Evolutionary conservation across 1,284 basidiomycete species (phyloP).

Genomic region (Cronartium ribicola): DNA sequence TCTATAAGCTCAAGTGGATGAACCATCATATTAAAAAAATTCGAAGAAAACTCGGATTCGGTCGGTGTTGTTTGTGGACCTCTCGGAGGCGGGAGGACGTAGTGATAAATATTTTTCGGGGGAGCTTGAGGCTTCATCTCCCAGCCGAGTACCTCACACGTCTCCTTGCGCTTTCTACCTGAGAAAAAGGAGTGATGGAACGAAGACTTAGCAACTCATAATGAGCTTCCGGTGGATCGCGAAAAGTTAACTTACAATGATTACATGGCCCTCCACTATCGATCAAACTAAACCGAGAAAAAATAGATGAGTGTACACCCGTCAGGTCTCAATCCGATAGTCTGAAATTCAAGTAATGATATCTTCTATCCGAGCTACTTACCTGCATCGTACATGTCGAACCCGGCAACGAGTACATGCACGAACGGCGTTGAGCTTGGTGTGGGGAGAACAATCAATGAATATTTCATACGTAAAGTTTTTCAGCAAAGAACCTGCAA

Average conservation of each 20-base stretch:
- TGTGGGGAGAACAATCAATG: background rate
- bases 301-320: background rate
- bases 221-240: background rate
- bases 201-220: background rate
- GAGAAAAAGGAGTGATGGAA: background rate
- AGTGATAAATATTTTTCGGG: constrained; percentile 16
- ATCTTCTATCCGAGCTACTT: constrained; percentile 2
- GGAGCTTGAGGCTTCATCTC: constrained; percentile 17
- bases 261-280: constrained; percentile 25
- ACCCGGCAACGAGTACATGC: constrained; percentile 26
- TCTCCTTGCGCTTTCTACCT: constrained; percentile 23
- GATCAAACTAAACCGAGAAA: constrained; percentile 9
- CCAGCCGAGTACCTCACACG: constrained; percentile 23
- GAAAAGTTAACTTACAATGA: constrained; percentile 22
- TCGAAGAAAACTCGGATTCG: background rate
- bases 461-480: too few species aligned
- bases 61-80: constrained; percentile 6
- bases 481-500: too few species aligned
- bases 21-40: background rate
- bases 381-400: constrained; percentile 36
- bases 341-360: background rate
- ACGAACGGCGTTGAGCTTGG: constrained; percentile 25
- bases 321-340: background rate
- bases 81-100: constrained; percentile 28
- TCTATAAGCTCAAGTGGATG: constrained; percentile 14